A percentile compares a stretch with the other conserved stretches of the same genome.
Conservation (phyloP, 306 rosid genomes). For the Medicago lupulina region DNA sequence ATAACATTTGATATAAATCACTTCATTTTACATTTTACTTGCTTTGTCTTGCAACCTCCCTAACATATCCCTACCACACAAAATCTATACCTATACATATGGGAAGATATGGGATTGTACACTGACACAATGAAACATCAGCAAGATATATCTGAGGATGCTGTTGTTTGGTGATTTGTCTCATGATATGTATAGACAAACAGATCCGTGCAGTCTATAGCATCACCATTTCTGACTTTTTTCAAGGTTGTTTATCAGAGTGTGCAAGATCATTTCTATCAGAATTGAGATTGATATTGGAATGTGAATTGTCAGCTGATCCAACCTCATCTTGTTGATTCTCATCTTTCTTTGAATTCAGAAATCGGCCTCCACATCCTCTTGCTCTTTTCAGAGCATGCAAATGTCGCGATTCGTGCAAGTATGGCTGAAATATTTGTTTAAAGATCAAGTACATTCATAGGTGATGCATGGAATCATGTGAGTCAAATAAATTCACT, state of each 20-base stretch:
- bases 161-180: slow-evolving; percentile 37
- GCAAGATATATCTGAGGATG: slow-evolving; percentile 42
- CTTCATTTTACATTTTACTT: slow-evolving; percentile 50
- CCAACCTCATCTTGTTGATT: slow-evolving; percentile 57
- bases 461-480: slow-evolving; percentile 23
- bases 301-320: slow-evolving; percentile 61
- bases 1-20: slow-evolving; percentile 33
- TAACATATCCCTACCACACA: slow-evolving; percentile 59
- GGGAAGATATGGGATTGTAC: slow-evolving; percentile 57
- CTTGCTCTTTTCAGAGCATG: slow-evolving; percentile 88
- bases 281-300: slow-evolving; percentile 68
- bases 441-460: slow-evolving; percentile 13
- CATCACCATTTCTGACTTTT: slow-evolving; percentile 25
- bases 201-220: too few species aligned
- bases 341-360: slow-evolving; percentile 78
- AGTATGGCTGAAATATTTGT: slow-evolving; percentile 74
- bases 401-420: slow-evolving; percentile 93
- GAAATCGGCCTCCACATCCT: slow-evolving; percentile 95
- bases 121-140: slow-evolving; percentile 51
- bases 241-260: slow-evolving; percentile 60
- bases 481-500: slow-evolving; percentile 29
- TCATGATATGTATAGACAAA: slow-evolving; percentile 35
- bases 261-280: slow-evolving; percentile 65
- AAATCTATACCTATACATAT: slow-evolving; percentile 72
- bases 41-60: slow-evolving; percentile 60